Percentiles rank a stretch among this genome's conserved stretches.
Evolutionary conservation across 768 basidiomycete species (phyloP).

Genomic region (Tephrocybe sp.): DNA sequence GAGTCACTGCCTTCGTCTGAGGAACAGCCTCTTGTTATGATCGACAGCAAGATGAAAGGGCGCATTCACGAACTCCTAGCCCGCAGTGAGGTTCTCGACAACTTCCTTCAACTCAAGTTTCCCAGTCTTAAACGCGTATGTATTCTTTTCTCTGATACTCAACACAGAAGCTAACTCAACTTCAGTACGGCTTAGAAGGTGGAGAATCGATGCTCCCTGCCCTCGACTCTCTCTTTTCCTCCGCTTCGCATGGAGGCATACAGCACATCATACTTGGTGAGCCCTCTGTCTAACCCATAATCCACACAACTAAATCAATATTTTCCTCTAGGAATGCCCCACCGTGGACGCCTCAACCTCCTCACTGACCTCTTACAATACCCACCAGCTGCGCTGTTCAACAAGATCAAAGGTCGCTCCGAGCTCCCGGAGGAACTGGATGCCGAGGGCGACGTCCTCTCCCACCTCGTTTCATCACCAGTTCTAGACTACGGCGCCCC

Average conservation of each 20-base stretch:
- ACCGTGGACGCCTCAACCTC: conserved; percentile 84
- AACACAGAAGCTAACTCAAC: conserved; percentile 16
- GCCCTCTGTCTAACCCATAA: neutral
- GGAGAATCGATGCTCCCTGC: conserved; percentile 94
- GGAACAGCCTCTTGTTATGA: conserved; percentile 28
- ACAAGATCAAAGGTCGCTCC: conserved; percentile 82
- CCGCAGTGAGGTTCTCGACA: conserved; percentile 79
- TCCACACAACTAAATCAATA: neutral
- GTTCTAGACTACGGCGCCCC: conserved; percentile 53
- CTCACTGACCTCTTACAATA: conserved; percentile 76
- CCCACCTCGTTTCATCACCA: conserved; percentile 79
- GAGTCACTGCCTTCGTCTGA: conserved; percentile 38
- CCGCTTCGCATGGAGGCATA: conserved; percentile 66
- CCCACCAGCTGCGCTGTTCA: conserved; percentile 70
- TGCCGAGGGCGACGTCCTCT: conserved; percentile 83
- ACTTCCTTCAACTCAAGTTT: conserved; percentile 85
- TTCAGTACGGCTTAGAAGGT: conserved; percentile 82
- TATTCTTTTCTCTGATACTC: neutral
- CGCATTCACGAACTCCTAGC: conserved; percentile 70
- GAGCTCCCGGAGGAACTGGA: conserved; percentile 68
- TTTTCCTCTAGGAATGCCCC: conserved; percentile 67
- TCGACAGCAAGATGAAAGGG: conserved; percentile 40
- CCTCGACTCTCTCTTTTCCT: conserved; percentile 71
- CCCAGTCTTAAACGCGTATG: conserved; percentile 79
- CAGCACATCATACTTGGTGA: conserved; percentile 64